Base-by-base conservation (phyloP, 352 stramenopile species). In the Phytophthora niederhauseri region DNA sequence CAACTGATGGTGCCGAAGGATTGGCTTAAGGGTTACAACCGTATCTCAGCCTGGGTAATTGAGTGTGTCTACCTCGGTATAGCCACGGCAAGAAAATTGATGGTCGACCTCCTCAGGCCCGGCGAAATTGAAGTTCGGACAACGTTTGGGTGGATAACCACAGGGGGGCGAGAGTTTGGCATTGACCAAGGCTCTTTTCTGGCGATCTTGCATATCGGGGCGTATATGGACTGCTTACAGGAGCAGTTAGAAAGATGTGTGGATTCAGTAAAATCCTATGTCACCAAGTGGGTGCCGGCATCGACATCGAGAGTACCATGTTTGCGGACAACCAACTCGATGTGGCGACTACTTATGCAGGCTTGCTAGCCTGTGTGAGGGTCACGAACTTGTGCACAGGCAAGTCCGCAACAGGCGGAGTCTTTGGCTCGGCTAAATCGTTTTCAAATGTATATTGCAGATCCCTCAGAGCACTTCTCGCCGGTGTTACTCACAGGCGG, bases 141-240 rank as follows among this genome's bases (percentile, higher is more conserved):
- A 14, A 28, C 49, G 24, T 38, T 55, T 20, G 49, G 49, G 4
- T 55, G 49, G 24, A 12, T 55, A 7, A 20, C 49, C 5, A 57
- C 51, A 4, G 51, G 51, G 17, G 26, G 28, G 8, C 28, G 51
- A 12, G 51, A 43, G n/a, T 57, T 57, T 17, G 51, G 51, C 14
- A 57, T 57, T 15, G 51, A 28, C 1, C 51, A 57, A 57, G 26
- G 51, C 1, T 45, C 51, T 26, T 45, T 57, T 15, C 15, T 57
- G 0, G 12, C 51, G 12, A 57, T 45, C n/a, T 28, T 45, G n/a
- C 30, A 57, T 20, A 57, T 64, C 24, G 36, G 36, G 4, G 12
- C n/a, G 11, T 45, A 45, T n/a, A 45, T 45, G 36, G 36, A 45
- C 11, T 45, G 36, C 14, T 1, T 45, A 9, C 14, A 45, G n/a